Base-by-base conservation (phyloP, 2,329 filamentous ascomycete genomes). In the Arthrobotrys musiformis region DNA sequence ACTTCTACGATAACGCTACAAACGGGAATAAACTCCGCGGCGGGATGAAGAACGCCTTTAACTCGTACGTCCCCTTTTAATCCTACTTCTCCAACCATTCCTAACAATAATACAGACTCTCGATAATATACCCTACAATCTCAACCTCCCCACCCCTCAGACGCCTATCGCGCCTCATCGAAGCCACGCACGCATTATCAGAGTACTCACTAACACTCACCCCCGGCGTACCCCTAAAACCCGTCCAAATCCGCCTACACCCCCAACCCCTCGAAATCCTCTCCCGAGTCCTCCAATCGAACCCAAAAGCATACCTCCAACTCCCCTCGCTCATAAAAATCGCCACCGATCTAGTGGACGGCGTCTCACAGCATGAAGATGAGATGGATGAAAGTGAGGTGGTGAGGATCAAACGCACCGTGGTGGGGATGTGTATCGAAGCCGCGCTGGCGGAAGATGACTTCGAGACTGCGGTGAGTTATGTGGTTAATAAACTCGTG, bases 381-480 rank as follows among this genome's bases (percentile, higher is more conserved):
- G 35, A 77, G 6, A 46, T 79, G 0, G 82, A 0, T 79, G 82
- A 37, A 81, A 83, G 84, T 26, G 79, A 82, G 2, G 81, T 85
- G 40, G 87, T 89, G 2, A 89, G 91, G 81, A 89, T n/a, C n/a
- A n/a, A 88, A 56, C 88, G 92, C 30, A n/a, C n/a, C n/a, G 89
- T 95, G 61, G 90, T 90, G 4, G 90, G 91, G 73, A 93, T 94
- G 91, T 93, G 92, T 79, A 89, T 94, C 44, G 90, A 93, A 81
- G 90, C 91, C 13, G 91, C 92, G 11, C 86, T 95, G 0, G 86
- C 86, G 8, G 92, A 94, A 81, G 90, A 93, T 79, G 93, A 90
- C 82, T 95, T 95, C 78, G 93, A 96, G 82, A 95, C 92, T 0
- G 92, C 92, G 9, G 95, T 94, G 82, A 94, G 92, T 0, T 94